Evolutionary conservation across 306 rosid genomes (phyloP), one percentile per base, ranked within the genome.

Genomic region (Lablab purpureus): DNA sequence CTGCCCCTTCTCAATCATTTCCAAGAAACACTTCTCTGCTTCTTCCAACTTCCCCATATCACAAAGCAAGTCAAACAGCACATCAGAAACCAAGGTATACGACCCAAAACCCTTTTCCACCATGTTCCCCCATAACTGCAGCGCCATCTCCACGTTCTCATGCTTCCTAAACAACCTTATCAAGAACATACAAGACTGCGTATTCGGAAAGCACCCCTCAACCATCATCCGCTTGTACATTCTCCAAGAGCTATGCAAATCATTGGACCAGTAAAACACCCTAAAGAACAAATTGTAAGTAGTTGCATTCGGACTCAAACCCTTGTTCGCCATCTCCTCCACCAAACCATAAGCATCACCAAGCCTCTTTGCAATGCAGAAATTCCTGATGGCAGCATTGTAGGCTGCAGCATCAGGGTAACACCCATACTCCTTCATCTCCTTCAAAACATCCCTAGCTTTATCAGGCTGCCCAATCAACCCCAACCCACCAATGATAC

Each of bases 131-230:
- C 97, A 94, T 45, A 94, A 81, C 82, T 60, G 84, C 84, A 94
- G 52, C 2, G 92, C 99, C 97, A 92, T 89, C 43, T 92, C 97
- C 73, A 87, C 92, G 81, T 88, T 89, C 70, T 94, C 97, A 25
- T 86, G 89, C 81, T 80, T 89, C 90, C 21, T 87, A 85, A 88
- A 88, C 85, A 91, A 74, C 87, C 93, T 89, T 67, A 91, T 84
- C 28, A 94, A 79, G 64, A 94, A 94, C 97, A 94, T 89, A 64
- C 97, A 92, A n/a, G 97, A 91, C 60, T 92, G 92, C 1, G 99
- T 94, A 69, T 91, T 92, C 11, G 93, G 95, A 82, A 91, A 79
- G 43, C 97, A 91, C 14, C 91, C 90, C 4, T 80, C 77, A 43
- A 43, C 69, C 85, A 88, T 91, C 99, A 94, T 92, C 83, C 88